Evolutionary conservation across 2,329 filamentous ascomycete species (phyloP), one percentile per base, ranked within the genome.

Genomic region (Aspergillus spinulosporus): DNA sequence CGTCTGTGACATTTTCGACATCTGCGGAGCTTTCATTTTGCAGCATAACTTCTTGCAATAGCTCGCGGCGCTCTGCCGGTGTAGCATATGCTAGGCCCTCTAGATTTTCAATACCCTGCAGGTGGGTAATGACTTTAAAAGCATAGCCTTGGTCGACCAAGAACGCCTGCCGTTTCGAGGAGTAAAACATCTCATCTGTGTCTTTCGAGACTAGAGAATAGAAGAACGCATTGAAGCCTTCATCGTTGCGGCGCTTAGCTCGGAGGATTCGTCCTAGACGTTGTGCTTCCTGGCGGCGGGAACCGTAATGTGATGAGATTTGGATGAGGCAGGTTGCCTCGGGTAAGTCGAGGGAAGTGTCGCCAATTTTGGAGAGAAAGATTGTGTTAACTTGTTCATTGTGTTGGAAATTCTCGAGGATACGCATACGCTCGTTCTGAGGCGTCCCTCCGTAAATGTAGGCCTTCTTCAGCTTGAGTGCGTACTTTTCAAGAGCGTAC

Each of bases 181-280:
- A 97, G 73, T 96, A 99, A 70, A 87, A 94, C 93, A 99, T 97
- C 73, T 99, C 94, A 59, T 92, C 88, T 0, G 94, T 99, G 70
- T 99, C 94, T 72, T 97, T 97, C 4, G 90, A 96, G 3, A 99
- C 94, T 0, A 99, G 83, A 0, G 91, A 96, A 76, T 99, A 99
- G 79, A 99, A 99, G 74, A 97, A 99, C 0, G 94, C 94, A 70
- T 99, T 99, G 75, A 99, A 99, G 5, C 94, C 94, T 72, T 97
- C 94, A 65, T 99, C 94, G 66, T 97, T 97, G 71, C 94, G 84
- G 15, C 94, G 86, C 76, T 99, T 99, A 9, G 94, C 94, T 75
- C 94, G 85, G 2, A 99, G 84, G 66, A 99, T 97, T 50, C 94
- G 88, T 3, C 94, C 94, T 0, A 97, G 81, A 2, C 94, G 86